Conservation (phyloP, 371 early-diverging fungal genomes). For the Dichotomocladium elegans region DNA sequence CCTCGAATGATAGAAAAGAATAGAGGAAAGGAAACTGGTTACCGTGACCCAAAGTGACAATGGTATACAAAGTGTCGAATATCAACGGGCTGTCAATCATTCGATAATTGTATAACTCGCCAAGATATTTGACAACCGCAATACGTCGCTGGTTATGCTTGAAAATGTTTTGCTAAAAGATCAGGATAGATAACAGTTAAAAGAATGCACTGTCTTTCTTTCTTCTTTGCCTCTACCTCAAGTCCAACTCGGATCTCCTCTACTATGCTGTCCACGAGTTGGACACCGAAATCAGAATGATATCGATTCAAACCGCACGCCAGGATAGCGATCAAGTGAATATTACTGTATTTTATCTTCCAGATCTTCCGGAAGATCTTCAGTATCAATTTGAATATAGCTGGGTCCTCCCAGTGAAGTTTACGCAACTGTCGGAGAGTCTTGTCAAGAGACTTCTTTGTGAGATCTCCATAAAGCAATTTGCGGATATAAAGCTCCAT, state of each 20-base stretch:
- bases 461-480: constrained; percentile 78
- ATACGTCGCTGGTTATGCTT: constrained; percentile 89
- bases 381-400: constrained; percentile 33
- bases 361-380: constrained; percentile 82
- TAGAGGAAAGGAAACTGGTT: constrained; percentile 3
- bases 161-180: constrained; percentile 70
- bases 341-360: constrained; percentile 88
- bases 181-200: background rate
- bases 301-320: constrained; percentile 73
- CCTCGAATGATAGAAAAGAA: background rate
- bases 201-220: background rate
- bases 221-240: constrained; percentile 59
- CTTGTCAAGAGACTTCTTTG: constrained; percentile 60
- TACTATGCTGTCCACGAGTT: constrained; percentile 79
- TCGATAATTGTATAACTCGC: constrained; percentile 87
- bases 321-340: constrained; percentile 80
- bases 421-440: constrained; percentile 78
- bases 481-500: constrained; percentile 86
- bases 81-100: constrained; percentile 79
- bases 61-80: constrained; percentile 81
- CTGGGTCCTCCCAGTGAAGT: constrained; percentile 79
- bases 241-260: constrained; percentile 89
- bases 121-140: constrained; percentile 78
- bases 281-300: constrained; percentile 85
- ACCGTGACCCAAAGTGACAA: constrained; percentile 86